A percentile compares a stretch with the other conserved stretches of the same genome.
Evolutionary conservation across 495 filamentous ascomycete species (phyloP).

Genomic region (Hypomontagnella submonticulosa): DNA sequence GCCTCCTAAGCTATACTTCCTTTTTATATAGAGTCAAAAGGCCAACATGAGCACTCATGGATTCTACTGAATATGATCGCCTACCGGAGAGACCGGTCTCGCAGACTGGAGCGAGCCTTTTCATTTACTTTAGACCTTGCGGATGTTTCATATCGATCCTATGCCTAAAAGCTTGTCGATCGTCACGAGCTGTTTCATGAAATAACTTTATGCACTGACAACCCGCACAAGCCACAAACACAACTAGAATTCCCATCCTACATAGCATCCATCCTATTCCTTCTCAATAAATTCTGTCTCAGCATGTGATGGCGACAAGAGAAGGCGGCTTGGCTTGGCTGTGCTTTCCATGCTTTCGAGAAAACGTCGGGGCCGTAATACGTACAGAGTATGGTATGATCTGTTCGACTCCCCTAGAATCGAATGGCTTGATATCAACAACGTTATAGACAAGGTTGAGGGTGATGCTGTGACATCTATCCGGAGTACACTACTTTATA

Average conservation of each 20-base stretch:
- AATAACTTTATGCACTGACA: conserved; percentile 24
- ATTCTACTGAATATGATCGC: neutral
- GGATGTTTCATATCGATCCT: conserved; percentile 38
- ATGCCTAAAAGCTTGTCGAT: conserved; percentile 29
- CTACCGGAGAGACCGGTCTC: conserved; percentile 24
- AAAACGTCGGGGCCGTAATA: conserved; percentile 2
- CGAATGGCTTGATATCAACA: conserved; percentile 18
- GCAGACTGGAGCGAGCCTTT: conserved; percentile 4
- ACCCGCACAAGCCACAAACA: conserved; percentile 16
- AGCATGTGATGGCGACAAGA: neutral
- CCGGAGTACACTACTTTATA: conserved; percentile 26
- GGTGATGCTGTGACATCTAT: conserved; percentile 19
- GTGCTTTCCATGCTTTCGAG: conserved; percentile 7
- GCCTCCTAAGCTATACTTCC: neutral
- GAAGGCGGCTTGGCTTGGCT: neutral
- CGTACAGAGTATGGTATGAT: conserved; percentile 14
- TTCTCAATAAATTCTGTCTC: neutral
- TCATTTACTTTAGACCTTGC: conserved; percentile 25
- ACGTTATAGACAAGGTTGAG: conserved; percentile 34
- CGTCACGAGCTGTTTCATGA: conserved; percentile 40
- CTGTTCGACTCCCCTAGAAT: conserved; percentile 4
- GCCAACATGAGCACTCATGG: conserved; percentile 5
- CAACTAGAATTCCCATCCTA: neutral
- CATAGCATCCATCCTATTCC: conserved; percentile 14
- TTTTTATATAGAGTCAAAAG: no score